Conservation (phyloP, 805 yeast genomes). For the Pichia phayaonensis region DNA sequence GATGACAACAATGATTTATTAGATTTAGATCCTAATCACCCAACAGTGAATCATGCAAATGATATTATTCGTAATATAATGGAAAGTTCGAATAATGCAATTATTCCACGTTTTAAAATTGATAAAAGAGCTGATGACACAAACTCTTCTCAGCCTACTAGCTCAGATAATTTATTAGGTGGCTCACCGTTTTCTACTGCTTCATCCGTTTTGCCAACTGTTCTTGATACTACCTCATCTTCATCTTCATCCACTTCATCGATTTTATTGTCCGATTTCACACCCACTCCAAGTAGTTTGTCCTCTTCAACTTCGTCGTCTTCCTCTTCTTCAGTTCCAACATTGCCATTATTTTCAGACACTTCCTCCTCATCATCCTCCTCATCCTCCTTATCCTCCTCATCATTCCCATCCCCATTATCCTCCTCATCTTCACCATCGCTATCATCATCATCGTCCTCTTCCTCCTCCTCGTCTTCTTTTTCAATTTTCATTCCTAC, state of each 20-base stretch:
- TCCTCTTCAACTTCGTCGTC: slow-evolving; percentile 3
- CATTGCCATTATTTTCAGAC: not conserved
- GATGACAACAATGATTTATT: not conserved
- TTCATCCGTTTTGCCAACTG: slow-evolving; percentile 4
- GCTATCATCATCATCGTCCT: slow-evolving; percentile 4
- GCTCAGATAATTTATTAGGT: not conserved
- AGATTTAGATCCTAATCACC: not conserved
- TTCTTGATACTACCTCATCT: slow-evolving; percentile 2
- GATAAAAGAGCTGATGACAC: slow-evolving; percentile 16
- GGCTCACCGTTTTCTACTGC: slow-evolving; percentile 1
- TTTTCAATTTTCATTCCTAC: not conserved
- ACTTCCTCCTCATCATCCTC: slow-evolving; percentile 1
- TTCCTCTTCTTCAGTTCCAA: not conserved
- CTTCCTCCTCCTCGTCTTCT: slow-evolving; percentile 6
- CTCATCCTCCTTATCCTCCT: slow-evolving; percentile 3
- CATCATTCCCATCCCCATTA: not conserved
- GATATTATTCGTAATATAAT: slow-evolving; percentile 20
- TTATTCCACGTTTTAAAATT: slow-evolving; percentile 23
- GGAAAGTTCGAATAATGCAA: slow-evolving; percentile 20
- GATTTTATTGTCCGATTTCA: not conserved
- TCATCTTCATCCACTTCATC: slow-evolving; percentile 8
- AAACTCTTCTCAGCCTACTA: not conserved
- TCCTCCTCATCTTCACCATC: slow-evolving; percentile 1
- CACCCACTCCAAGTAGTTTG: not conserved
- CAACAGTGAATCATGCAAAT: slow-evolving; percentile 8